Conservation (phyloP, 495 filamentous ascomycete species). For the Glutinoglossum americanum region DNA sequence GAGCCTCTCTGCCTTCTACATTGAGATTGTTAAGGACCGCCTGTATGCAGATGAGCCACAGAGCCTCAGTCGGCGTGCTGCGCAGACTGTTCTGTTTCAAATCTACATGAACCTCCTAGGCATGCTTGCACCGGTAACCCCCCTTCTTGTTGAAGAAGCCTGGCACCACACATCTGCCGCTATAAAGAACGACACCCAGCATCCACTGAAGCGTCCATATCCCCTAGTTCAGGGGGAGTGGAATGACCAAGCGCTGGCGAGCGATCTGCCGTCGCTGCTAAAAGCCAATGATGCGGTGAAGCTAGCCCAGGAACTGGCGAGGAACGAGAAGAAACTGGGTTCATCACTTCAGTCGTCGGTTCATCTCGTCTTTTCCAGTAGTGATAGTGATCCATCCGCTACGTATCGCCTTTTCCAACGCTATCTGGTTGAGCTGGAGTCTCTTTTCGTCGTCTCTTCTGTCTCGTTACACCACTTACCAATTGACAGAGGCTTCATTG, state of each 20-base stretch:
- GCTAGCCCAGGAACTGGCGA: slow-evolving; percentile 28
- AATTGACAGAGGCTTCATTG: slow-evolving; percentile 13
- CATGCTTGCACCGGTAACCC: slow-evolving; percentile 62
- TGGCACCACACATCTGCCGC: slow-evolving; percentile 53
- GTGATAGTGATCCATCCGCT: slow-evolving; percentile 2
- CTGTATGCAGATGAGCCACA: slow-evolving; percentile 57
- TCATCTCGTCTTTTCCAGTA: slow-evolving; percentile 15
- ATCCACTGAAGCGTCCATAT: slow-evolving; percentile 7
- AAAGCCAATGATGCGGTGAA: slow-evolving; percentile 41
- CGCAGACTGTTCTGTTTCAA: slow-evolving; percentile 46
- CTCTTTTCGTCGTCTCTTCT: slow-evolving; percentile 56
- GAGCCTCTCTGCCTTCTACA: slow-evolving; percentile 81
- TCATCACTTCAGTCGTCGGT: slow-evolving; percentile 52
- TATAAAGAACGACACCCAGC: slow-evolving; percentile 26
- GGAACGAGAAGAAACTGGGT: slow-evolving; percentile 25
- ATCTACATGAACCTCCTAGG: slow-evolving; percentile 49
- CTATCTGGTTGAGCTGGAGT: slow-evolving; percentile 40
- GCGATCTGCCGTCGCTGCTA: slow-evolving; percentile 35
- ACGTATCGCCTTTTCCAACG: slow-evolving; percentile 22
- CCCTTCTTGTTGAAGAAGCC: slow-evolving; percentile 68
- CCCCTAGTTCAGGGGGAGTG: slow-evolving; percentile 17
- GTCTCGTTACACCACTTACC: slow-evolving; percentile 25
- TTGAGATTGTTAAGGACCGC: slow-evolving; percentile 77
- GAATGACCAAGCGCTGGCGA: slow-evolving; percentile 19
- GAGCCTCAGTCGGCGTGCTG: slow-evolving; percentile 26